Conservation (phyloP, 805 yeast species). For the Zygosaccharomyces siamensis region DNA sequence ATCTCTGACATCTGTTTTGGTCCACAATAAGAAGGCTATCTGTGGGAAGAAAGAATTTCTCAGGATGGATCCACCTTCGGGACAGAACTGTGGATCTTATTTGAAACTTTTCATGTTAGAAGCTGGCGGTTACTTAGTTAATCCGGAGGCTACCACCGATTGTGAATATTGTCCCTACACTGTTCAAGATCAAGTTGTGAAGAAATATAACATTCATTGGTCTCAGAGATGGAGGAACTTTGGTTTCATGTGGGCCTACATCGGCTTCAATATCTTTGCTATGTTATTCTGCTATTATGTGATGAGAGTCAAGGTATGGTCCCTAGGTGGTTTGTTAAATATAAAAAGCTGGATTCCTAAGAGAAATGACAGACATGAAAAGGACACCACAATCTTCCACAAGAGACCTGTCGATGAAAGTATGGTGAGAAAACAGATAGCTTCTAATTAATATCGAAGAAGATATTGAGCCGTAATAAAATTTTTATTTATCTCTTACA, state of each 20-base stretch:
- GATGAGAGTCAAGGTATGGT: slow-evolving; percentile 39
- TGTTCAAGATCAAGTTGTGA: slow-evolving; percentile 57
- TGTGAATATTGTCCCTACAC: slow-evolving; percentile 60
- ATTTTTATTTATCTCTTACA: no score
- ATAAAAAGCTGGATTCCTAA: slow-evolving; percentile 40
- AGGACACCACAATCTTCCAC: slow-evolving; percentile 41
- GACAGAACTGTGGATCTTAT: slow-evolving; percentile 47
- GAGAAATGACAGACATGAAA: slow-evolving; percentile 45
- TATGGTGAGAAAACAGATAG: slow-evolving; percentile 23
- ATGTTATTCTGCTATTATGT: slow-evolving; percentile 38
- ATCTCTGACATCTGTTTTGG: slow-evolving; percentile 38
- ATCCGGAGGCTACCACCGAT: slow-evolving; percentile 41
- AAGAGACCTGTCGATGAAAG: slow-evolving; percentile 39
- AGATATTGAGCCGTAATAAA: no score
- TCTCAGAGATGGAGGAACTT: slow-evolving; percentile 61
- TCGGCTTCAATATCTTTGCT: slow-evolving; percentile 37
- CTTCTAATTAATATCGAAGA: no score
- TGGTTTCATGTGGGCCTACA: slow-evolving; percentile 49
- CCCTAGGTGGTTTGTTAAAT: slow-evolving; percentile 33
- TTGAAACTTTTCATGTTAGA: slow-evolving; percentile 34
- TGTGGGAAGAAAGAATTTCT: slow-evolving; percentile 39
- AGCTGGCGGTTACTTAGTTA: slow-evolving; percentile 43
- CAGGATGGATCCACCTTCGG: slow-evolving; percentile 40
- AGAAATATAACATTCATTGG: slow-evolving; percentile 37
- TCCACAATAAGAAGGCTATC: slow-evolving; percentile 37